phyloP scores from a whole-genome alignment of 1,139 yeast genomes.

The Saccharomycopsis hybrid region DNA sequence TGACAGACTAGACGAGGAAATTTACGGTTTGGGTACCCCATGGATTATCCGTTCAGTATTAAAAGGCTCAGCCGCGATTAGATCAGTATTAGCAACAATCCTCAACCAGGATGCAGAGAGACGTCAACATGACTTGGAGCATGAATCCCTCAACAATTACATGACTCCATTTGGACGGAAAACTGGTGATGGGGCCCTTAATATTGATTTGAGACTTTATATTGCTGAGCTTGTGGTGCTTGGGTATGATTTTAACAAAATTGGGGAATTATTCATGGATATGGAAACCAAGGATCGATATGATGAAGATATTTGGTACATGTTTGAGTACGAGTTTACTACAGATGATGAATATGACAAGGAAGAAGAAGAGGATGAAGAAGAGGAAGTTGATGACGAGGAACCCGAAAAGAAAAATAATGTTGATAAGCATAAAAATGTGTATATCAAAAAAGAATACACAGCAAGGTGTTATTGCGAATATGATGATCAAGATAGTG shows the following conservation, averaged over 20 bases:
- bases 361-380: slow-evolving; percentile 28
- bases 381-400: slow-evolving; percentile 25
- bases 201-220: slow-evolving; percentile 46
- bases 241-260: slow-evolving; percentile 40
- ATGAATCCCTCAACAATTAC: slow-evolving; percentile 48
- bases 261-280: slow-evolving; percentile 49
- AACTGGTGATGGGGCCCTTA: slow-evolving; percentile 49
- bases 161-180: slow-evolving; percentile 58
- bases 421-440: slow-evolving; percentile 26
- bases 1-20: slow-evolving; percentile 16
- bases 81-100: slow-evolving; percentile 55
- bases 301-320: slow-evolving; percentile 68
- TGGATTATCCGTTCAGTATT: slow-evolving; percentile 44
- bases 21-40: slow-evolving; percentile 37
- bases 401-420: slow-evolving; percentile 20
- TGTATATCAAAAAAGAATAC: slow-evolving; percentile 23
- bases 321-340: slow-evolving; percentile 56
- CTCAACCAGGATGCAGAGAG: slow-evolving; percentile 39
- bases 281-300: slow-evolving; percentile 59
- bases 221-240: slow-evolving; percentile 40
- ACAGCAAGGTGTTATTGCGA: slow-evolving; percentile 33
- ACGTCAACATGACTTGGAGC: slow-evolving; percentile 45
- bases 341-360: slow-evolving; percentile 23
- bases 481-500: slow-evolving; percentile 31
- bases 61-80: slow-evolving; percentile 56